Evolutionary conservation across 495 filamentous ascomycete species (phyloP).

Genomic region (Paragyromitra xinjiangensis): DNA sequence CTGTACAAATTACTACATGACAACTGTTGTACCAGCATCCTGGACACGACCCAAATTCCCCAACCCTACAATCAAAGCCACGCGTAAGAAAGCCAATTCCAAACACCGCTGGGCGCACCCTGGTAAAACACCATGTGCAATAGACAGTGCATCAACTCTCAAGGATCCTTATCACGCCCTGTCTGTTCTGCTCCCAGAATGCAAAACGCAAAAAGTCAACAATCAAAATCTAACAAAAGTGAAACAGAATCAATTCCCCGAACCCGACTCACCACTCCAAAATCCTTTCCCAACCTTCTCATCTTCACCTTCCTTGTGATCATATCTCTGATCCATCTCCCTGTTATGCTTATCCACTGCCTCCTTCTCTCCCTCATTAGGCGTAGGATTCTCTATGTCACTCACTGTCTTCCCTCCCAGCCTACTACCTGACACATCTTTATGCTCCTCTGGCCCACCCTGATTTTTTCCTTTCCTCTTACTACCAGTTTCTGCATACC

Average conservation of each 20-base stretch:
- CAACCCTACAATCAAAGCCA: background rate
- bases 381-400: constrained; percentile 3
- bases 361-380: constrained; percentile 17
- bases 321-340: constrained; percentile 48
- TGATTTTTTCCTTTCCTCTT: constrained; percentile 6
- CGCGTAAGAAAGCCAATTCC: background rate
- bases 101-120: background rate
- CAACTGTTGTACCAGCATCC: constrained; percentile 26
- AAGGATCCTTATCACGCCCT: constrained; percentile 20
- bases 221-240: background rate
- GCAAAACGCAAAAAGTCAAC: background rate
- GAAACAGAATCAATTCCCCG: background rate
- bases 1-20: constrained; percentile 29
- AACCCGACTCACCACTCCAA: constrained; percentile 49
- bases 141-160: background rate
- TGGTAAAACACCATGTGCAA: constrained; percentile 6
- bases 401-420: background rate
- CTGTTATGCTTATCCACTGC: constrained; percentile 44
- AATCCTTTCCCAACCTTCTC: constrained; percentile 50
- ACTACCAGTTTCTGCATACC: background rate
- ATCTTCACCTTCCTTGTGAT: constrained; percentile 19
- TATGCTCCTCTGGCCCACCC: background rate
- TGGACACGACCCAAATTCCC: constrained; percentile 5
- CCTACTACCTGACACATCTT: background rate
- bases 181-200: background rate